phyloP scores from a whole-genome alignment of 139 green algal genomes.

The Pleodorina starrii region DNA sequence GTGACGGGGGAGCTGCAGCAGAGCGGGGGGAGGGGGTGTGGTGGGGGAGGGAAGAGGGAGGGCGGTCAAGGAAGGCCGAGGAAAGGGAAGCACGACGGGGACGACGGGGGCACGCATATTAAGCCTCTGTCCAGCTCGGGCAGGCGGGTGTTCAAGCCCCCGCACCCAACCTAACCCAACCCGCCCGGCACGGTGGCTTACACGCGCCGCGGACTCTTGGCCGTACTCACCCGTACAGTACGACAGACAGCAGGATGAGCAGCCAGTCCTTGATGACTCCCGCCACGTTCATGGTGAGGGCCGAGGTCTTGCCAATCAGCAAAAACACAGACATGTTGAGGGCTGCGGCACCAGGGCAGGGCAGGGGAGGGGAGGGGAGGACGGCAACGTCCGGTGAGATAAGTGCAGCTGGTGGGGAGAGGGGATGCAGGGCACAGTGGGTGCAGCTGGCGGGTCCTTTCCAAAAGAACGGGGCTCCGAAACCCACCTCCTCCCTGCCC shows the following conservation, averaged over 20 bases:
- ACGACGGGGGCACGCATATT: not conserved
- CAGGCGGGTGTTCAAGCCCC: not conserved
- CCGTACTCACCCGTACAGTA: conserved; percentile 60
- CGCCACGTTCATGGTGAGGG: conserved; percentile 90
- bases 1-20: conserved; percentile 69
- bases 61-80: not conserved
- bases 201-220: too few species aligned
- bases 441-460: too few species aligned
- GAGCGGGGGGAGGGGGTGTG: not conserved
- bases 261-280: conserved; percentile 86
- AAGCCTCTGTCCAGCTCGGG: not conserved
- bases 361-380: not conserved
- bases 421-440: too few species aligned
- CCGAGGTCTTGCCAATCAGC: conserved; percentile 89
- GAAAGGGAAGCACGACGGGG: not conserved
- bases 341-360: conserved; percentile 32
- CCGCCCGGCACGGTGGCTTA: too few species aligned
- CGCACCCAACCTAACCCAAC: too few species aligned
- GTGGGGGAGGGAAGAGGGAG: not conserved
- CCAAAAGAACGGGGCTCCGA: too few species aligned
- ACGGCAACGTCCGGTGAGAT: too few species aligned
- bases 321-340: conserved; percentile 95
- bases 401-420: too few species aligned
- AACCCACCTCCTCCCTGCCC: too few species aligned
- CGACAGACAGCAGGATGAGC: conserved; percentile 67